phyloP scores from a whole-genome alignment of 83 land plant genomes.

The Isoetes engelmannii region DNA sequence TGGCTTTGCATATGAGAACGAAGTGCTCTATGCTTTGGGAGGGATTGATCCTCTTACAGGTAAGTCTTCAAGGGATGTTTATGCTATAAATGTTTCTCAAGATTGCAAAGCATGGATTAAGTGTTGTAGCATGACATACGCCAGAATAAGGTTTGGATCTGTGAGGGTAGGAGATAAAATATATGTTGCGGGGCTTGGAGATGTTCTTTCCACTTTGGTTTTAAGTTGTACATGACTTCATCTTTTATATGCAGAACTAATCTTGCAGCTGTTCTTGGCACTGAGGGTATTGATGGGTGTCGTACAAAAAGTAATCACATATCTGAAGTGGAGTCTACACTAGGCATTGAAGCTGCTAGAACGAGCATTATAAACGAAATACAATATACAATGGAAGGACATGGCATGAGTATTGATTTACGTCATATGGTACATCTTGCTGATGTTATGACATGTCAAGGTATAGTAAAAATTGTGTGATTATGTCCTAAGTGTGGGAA shows the following conservation, averaged over 20 bases:
- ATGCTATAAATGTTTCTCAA: no score
- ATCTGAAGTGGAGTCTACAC: slow-evolving; percentile 60
- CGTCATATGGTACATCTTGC: slow-evolving; percentile 97
- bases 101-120: no score
- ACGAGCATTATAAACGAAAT: slow-evolving; percentile 68
- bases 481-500: not conserved
- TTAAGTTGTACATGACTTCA: not conserved
- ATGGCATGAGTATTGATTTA: slow-evolving; percentile 81
- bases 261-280: slow-evolving; percentile 79
- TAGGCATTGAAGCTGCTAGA: slow-evolving; percentile 94
- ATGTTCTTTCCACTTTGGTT: not conserved
- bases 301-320: slow-evolving; percentile 74
- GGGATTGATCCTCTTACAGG: no score
- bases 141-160: no score
- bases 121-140: no score
- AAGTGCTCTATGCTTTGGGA: no score
- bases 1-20: no score
- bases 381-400: slow-evolving; percentile 59
- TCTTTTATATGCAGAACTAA: slow-evolving; percentile 49
- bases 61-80: no score
- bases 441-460: slow-evolving; percentile 90
- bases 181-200: no score
- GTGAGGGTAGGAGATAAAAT: no score
- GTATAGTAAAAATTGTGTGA: slow-evolving; percentile 20
- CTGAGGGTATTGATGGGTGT: slow-evolving; percentile 60